These are phyloP conservation scores for Pseudonectria foliicola DNA, from an alignment of 2,329 filamentous ascomycete species.

Conservation along the genomic window DNA sequence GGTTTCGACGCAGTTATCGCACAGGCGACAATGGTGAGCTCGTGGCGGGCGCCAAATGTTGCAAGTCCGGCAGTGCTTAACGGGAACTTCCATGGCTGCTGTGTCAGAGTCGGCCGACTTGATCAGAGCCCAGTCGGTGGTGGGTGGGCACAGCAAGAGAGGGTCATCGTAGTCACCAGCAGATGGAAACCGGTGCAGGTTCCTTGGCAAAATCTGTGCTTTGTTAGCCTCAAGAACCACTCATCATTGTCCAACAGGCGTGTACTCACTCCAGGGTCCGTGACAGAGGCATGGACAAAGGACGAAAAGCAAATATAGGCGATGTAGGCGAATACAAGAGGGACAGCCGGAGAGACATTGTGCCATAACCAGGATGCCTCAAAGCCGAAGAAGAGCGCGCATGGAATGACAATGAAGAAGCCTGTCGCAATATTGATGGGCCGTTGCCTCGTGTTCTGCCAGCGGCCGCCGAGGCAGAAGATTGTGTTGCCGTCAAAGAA, in stretches of 20 bases:
- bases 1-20: conserved; percentile 95
- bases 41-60: conserved; percentile 95
- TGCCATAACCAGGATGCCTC: conserved; percentile 82
- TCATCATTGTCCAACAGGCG: no score
- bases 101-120: conserved; percentile 67
- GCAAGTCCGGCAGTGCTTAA: conserved; percentile 97
- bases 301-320: conserved; percentile 87
- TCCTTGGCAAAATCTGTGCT: conserved; percentile 79
- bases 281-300: conserved; percentile 84
- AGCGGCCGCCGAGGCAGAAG: conserved; percentile 78
- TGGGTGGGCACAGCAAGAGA: conserved; percentile 71
- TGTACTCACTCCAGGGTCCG: conserved; percentile 79
- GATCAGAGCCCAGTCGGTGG: conserved; percentile 90
- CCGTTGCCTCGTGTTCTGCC: conserved; percentile 80
- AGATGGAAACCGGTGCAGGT: conserved; percentile 82
- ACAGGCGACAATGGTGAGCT: conserved; percentile 91
- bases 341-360: conserved; percentile 80
- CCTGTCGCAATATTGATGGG: conserved; percentile 88
- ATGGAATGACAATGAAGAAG: conserved; percentile 69
- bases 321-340: conserved; percentile 85
- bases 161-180: conserved; percentile 71
- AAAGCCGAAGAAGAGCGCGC: conserved; percentile 75
- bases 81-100: conserved; percentile 93
- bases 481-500: conserved; percentile 92
- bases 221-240: conserved; percentile 8